Base-by-base conservation (phyloP, 2,329 filamentous ascomycete species). In the Botrytis cinerea region DNA sequence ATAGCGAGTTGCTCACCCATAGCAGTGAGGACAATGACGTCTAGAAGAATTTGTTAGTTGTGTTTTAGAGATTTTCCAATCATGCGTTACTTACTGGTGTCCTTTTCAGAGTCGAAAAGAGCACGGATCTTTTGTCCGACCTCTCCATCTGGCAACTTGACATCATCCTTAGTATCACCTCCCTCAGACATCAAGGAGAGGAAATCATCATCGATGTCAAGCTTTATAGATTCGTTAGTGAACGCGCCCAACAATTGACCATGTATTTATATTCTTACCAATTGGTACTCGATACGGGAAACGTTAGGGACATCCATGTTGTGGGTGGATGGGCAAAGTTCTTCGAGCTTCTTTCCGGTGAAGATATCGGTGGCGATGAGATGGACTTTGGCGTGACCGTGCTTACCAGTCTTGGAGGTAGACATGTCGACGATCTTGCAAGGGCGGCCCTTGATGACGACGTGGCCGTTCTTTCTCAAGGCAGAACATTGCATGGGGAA, bases 391-490 rank as follows among this genome's bases (percentile, higher is more conserved):
- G 96, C 96, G 93, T 99, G 97, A 86, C 96, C 96, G 93, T 99
- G 96, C 94, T 99, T 99, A 87, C 96, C 96, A 80, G 96, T 99
- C 95, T 99, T 99, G 86, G 96, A 99, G 88, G 96, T 99, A 81
- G 94, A 97, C 97, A 99, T 99, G 84, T 99, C 96, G 86, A 98
- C 93, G 82, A 99, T 99, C 93, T 98, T 99, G 95, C 96, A 99
- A 82, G 96, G 97, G 82, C 96, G 96, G 87, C 89, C 87, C 92
- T 99, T 99, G 88, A 99, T 98, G 85, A 95, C 92, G 85, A 99
- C 96, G 90, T 93, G 92, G 80, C 96, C 95, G 92, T 97, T 97
- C 95, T 99, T 98, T 85, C 96, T 93, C 89, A 99, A 90, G 82
- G 97, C 95, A 88, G 97, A 99, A 88, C 96, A 99, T 90, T 99